Percentiles rank a stretch among this genome's conserved stretches.
These are phyloP conservation scores for Zymoseptoria brevis DNA, from an alignment of 2,329 filamentous ascomycete species.

Conservation along the genomic window DNA sequence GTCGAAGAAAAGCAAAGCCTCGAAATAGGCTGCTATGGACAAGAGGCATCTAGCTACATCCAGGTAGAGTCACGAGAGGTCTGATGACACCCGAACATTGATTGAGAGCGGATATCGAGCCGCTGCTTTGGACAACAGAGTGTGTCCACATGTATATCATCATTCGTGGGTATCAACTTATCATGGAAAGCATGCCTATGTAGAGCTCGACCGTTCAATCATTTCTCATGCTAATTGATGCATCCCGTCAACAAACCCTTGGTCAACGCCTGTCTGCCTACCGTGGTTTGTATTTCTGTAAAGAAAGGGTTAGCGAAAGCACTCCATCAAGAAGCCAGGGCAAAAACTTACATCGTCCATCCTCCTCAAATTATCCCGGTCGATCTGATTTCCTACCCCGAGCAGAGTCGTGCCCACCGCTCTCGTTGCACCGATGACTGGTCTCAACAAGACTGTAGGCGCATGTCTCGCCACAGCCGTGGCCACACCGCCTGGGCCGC, in stretches of 20 bases:
- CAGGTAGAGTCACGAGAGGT: background rate
- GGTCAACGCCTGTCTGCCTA: slow-evolving; percentile 2
- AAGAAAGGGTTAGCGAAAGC: slow-evolving; percentile 10
- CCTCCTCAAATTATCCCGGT: slow-evolving; percentile 70
- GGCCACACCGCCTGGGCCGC: slow-evolving; percentile 71
- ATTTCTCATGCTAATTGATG: background rate
- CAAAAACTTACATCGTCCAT: slow-evolving; percentile 75
- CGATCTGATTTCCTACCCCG: slow-evolving; percentile 85
- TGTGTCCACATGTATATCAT: background rate
- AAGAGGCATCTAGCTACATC: background rate
- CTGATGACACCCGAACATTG: background rate
- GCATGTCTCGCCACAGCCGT: slow-evolving; percentile 70
- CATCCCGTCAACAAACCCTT: background rate
- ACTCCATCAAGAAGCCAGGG: background rate
- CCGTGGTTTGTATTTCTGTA: slow-evolving; percentile 29
- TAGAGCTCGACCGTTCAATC: background rate
- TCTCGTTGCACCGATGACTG: slow-evolving; percentile 82
- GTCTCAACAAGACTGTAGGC: slow-evolving; percentile 86
- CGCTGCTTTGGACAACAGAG: background rate
- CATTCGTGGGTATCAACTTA: background rate
- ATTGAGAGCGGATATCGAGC: background rate
- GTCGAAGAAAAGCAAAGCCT: slow-evolving; percentile 1
- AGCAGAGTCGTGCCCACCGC: slow-evolving; percentile 82
- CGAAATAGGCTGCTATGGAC: background rate
- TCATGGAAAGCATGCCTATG: background rate